Conservation (phyloP, 2,329 filamentous ascomycete genomes). For the Alternaria burnsii region DNA sequence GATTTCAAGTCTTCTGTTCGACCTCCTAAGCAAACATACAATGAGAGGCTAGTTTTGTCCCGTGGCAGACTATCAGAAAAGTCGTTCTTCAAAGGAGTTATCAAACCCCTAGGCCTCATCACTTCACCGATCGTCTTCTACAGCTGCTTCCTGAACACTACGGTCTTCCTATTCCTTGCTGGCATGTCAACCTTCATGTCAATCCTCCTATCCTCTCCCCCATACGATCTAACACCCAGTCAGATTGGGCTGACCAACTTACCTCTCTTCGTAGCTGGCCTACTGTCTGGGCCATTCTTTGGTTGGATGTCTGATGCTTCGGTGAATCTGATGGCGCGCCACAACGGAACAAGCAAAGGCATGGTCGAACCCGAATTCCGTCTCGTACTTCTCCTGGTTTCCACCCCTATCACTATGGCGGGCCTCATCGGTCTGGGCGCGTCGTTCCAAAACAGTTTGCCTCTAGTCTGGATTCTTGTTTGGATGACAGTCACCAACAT, state of each 20-base stretch:
- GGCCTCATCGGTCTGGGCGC: slow-evolving; percentile 18
- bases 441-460: slow-evolving; percentile 13
- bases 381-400: slow-evolving; percentile 18
- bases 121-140: slow-evolving; percentile 19
- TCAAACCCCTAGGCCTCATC: slow-evolving; percentile 22
- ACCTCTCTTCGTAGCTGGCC: slow-evolving; percentile 17
- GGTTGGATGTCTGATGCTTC: slow-evolving; percentile 24
- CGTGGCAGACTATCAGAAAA: slow-evolving; percentile 17
- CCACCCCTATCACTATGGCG: slow-evolving; percentile 17
- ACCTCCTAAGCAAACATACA: slow-evolving; percentile 10
- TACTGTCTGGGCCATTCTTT: slow-evolving; percentile 17
- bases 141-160: slow-evolving; percentile 23
- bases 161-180: slow-evolving; percentile 19
- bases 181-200: slow-evolving; percentile 21
- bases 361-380: slow-evolving; percentile 25
- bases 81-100: slow-evolving; percentile 20
- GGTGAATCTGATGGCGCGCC: slow-evolving; percentile 16
- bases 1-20: slow-evolving; percentile 12
- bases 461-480: slow-evolving; percentile 18
- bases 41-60: slow-evolving; percentile 12
- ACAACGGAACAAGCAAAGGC: slow-evolving; percentile 21
- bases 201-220: slow-evolving; percentile 20
- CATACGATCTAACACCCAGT: slow-evolving; percentile 19
- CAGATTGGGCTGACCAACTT: slow-evolving; percentile 25
- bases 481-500: slow-evolving; percentile 19